Conservation (phyloP, 2,329 filamentous ascomycete species). For the Aspergillus nomiae region DNA sequence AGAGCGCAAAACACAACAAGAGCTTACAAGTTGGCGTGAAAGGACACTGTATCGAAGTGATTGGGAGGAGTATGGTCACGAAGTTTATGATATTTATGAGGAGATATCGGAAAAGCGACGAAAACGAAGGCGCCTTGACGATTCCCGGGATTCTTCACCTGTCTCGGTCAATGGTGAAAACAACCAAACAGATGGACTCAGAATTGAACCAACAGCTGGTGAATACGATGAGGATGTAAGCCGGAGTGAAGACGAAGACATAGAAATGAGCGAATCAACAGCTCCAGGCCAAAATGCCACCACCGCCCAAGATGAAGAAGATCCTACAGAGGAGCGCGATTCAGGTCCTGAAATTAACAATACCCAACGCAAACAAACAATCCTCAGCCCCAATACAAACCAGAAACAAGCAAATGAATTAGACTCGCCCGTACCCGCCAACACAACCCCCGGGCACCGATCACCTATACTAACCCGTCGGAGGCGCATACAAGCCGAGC, state of each 20-base stretch:
- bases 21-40: conserved; percentile 52
- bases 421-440: neutral
- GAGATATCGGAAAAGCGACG: conserved; percentile 31
- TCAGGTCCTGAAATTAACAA: neutral
- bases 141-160: conserved; percentile 1
- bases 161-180: conserved; percentile 1
- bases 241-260: neutral
- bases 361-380: neutral
- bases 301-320: neutral
- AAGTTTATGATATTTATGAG: conserved; percentile 29
- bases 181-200: neutral
- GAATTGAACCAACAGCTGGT: neutral
- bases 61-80: conserved; percentile 52
- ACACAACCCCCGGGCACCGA: neutral
- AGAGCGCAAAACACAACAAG: conserved; percentile 37
- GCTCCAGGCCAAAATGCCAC: neutral
- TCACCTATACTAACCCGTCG: neutral
- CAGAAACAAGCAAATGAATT: neutral
- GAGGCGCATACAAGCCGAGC: neutral
- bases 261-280: neutral
- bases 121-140: conserved; percentile 33
- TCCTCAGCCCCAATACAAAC: neutral
- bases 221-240: neutral
- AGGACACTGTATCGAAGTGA: conserved; percentile 48
- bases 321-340: neutral